Base-by-base conservation (phyloP, 83 land plant genomes). In the Diphasiastrum complanatum region DNA sequence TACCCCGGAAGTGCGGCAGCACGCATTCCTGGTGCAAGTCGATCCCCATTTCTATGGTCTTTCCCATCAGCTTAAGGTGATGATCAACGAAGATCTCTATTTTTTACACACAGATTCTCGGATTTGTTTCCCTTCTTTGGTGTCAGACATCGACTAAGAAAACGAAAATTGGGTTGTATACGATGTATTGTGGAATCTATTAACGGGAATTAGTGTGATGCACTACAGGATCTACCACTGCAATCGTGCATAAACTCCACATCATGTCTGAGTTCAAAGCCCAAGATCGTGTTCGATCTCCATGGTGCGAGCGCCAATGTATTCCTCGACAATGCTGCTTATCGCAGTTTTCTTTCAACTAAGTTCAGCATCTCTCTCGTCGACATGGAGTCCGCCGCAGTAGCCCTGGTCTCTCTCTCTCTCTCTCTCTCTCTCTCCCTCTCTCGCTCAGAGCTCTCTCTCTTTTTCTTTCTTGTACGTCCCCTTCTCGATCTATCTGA, bases 1-100 rank as follows among this genome's bases (percentile, higher is more conserved):
- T 14, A 61, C 49, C 14, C 76, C 76, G 10, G 76, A 73, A 41
- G 74, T 41, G 16, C 45, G 76, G 10, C 33, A 67, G 30, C 76
- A 67, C 40, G 33, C 22, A 2, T 73, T 73, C 47, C 68, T 65
- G 74, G 57, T 73, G 5, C 58, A 36, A 26, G 75, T 66, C 33
- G 63, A 67, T 18, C 18, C 46, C 12, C 3, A 35, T n/a, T 58
- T 69, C 31, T 66, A 54, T 24, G 23, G 57, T 16, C n/a, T 57
- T 27, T 62, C 72, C 27, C 36, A 66, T 4, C 12, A 46, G 30
- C 27, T 72, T 4, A 35, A 66, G 75, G 75, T 65, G 29, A 56
- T 31, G 45, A 2, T 12, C 14, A 33, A 20, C 4, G 4, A 20
- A 20, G 60, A 23, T 56, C 36, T 31, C 10, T 28, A 49, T 49